phyloP scores from a whole-genome alignment of 179 eudicot species.

The Nepenthes alata region DNA sequence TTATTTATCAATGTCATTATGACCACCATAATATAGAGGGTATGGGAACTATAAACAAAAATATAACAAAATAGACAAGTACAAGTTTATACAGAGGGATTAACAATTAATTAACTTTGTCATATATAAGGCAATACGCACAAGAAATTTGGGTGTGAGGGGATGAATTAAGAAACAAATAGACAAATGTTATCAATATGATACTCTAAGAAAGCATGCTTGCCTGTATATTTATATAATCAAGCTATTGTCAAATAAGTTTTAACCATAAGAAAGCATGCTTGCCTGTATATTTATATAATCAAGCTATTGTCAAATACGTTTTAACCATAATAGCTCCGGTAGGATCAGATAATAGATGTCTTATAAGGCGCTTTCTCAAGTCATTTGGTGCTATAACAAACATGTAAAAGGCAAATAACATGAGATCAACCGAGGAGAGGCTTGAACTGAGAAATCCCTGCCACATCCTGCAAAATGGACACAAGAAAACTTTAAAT shows the following conservation, averaged over 20 bases:
- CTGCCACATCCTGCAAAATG: conserved; percentile 75
- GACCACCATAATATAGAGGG: no score
- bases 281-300: no score
- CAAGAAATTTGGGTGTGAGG: no score
- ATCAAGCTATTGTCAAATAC: conserved; percentile 32
- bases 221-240: background rate
- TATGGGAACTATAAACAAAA: no score
- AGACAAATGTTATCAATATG: no score
- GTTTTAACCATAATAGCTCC: conserved; percentile 76
- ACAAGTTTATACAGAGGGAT: no score
- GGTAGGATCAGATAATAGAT: conserved; percentile 87
- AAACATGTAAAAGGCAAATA: conserved; percentile 89
- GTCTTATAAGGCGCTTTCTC: conserved; percentile 69
- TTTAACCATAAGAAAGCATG: conserved; percentile 66
- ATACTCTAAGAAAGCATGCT: conserved; percentile 1
- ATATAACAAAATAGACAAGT: no score
- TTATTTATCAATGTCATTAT: no score
- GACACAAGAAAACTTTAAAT: background rate
- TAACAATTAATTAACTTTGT: no score
- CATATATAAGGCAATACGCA: no score
- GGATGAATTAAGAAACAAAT: no score
- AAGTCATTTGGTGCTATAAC: conserved; percentile 71
- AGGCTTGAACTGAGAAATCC: conserved; percentile 87
- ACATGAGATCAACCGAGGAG: conserved; percentile 65
- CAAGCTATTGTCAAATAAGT: conserved; percentile 43